Base-by-base conservation (phyloP, 129 eudicot genomes). In the Escallonia rubra region DNA sequence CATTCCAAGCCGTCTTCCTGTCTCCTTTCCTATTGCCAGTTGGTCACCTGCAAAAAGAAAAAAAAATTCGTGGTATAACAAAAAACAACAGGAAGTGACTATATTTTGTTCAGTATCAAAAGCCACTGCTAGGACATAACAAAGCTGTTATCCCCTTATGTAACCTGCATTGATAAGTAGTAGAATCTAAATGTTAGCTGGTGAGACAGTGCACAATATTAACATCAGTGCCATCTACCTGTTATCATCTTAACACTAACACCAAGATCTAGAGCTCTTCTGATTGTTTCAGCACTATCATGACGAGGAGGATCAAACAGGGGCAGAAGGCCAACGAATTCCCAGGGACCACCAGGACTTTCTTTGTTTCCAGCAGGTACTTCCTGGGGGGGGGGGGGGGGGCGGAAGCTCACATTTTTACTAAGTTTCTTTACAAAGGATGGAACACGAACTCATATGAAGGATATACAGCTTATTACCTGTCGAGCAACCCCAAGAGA, bases 211-310 rank as follows among this genome's bases (percentile, higher is more conserved):
- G n/a, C n/a, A n/a, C n/a, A n/a, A n/a, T n/a, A n/a, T n/a, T n/a
- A n/a, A n/a, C n/a, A n/a, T n/a, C n/a, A n/a, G n/a, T n/a, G n/a
- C n/a, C 4, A 43, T 52, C n/a, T 51, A 85, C 91, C 96, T 11
- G 97, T 87, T 72, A 90, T 90, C 97, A 90, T 90, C 77, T 90
- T 90, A 61, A 90, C 92, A 42, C 91, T 90, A 61, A 87, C 95
- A 7, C 95, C 97, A 64, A 90, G 95, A 69, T 84, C 86, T 51
- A 90, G 71, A 44, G 97, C 97, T 55, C 97, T 78, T 49, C 83
- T 69, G 41, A 90, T 90, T 14, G 97, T 90, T 69, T 90, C 97
- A n/a, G 97, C 97, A 73, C 97, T 90, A 60, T 90, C 97, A 54
- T 87, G 95, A 14, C 95, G 87, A 46, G 97, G 97, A 56, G 97